phyloP scores from a whole-genome alignment of 768 basidiomycete species.

The Infundibulicybe gibba region DNA sequence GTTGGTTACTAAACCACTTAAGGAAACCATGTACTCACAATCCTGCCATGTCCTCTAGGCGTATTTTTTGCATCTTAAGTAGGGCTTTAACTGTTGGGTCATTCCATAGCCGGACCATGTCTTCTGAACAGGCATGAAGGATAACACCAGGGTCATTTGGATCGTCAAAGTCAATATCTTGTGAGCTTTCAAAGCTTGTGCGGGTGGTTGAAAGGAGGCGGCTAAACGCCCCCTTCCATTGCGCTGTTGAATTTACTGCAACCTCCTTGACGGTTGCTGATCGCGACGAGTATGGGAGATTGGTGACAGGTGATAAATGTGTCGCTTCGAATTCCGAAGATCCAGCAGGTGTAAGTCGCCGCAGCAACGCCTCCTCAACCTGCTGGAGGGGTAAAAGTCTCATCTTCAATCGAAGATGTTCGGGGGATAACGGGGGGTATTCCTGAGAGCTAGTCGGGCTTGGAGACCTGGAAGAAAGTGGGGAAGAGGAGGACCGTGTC shows the following conservation, averaged over 20 bases:
- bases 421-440: conserved; percentile 37
- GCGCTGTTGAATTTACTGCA: conserved; percentile 46
- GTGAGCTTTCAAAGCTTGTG: conserved; percentile 39
- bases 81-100: conserved; percentile 52
- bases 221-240: conserved; percentile 53
- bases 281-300: conserved; percentile 23
- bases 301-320: conserved; percentile 33
- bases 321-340: conserved; percentile 37
- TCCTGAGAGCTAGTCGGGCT: conserved; percentile 19
- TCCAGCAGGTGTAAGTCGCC: conserved; percentile 51
- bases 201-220: conserved; percentile 35
- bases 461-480: conserved; percentile 12
- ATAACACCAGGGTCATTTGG: conserved; percentile 60
- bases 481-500: conserved; percentile 9
- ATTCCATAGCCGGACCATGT: conserved; percentile 64
- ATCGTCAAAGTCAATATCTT: conserved; percentile 49
- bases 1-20: background rate
- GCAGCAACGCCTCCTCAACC: conserved; percentile 62
- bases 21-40: conserved; percentile 49
- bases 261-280: conserved; percentile 32
- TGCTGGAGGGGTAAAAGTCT: conserved; percentile 66
- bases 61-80: conserved; percentile 45
- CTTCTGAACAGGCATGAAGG: conserved; percentile 61
- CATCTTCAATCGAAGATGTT: conserved; percentile 60
- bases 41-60: conserved; percentile 66